Evolutionary conservation across 148 eudicot genomes (phyloP).

Genomic region (Spergularia marina): DNA sequence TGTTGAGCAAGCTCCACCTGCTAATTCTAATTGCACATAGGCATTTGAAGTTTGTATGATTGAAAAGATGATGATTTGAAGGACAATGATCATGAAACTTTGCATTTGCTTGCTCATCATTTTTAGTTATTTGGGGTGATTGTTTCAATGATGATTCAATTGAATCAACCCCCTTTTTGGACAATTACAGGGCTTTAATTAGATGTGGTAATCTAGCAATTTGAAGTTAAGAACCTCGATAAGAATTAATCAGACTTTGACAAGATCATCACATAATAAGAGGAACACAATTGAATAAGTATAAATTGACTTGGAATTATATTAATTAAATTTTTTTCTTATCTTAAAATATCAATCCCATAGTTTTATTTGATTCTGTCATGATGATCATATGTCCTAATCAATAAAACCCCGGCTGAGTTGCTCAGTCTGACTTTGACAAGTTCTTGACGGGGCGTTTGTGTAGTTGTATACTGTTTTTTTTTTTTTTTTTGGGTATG

Average conservation of each 20-base stretch:
- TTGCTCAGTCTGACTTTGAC: too few species aligned
- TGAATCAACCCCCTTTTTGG: neutral
- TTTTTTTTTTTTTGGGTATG: too few species aligned
- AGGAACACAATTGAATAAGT: neutral
- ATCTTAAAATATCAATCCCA: too few species aligned
- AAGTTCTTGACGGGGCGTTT: too few species aligned
- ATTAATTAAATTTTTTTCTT: too few species aligned
- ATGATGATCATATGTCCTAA: too few species aligned
- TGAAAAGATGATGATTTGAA: neutral
- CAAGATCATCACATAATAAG: neutral
- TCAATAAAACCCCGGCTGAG: too few species aligned
- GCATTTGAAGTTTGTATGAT: neutral
- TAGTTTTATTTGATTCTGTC: too few species aligned
- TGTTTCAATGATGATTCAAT: neutral
- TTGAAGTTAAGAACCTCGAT: neutral
- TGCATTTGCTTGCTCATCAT: neutral
- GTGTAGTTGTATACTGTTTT: too few species aligned
- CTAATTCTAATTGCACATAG: slow-evolving; percentile 1
- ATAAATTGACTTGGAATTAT: neutral
- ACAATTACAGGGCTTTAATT: neutral
- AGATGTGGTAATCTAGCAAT: too few species aligned
- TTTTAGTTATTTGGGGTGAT: neutral
- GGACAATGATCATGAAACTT: neutral
- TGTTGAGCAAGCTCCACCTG: neutral
- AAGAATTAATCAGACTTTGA: neutral